Percentiles rank a stretch among this genome's conserved stretches.
Conservation (phyloP, 2,329 filamentous ascomycete species). For the Sclerotiophoma versabilis region DNA sequence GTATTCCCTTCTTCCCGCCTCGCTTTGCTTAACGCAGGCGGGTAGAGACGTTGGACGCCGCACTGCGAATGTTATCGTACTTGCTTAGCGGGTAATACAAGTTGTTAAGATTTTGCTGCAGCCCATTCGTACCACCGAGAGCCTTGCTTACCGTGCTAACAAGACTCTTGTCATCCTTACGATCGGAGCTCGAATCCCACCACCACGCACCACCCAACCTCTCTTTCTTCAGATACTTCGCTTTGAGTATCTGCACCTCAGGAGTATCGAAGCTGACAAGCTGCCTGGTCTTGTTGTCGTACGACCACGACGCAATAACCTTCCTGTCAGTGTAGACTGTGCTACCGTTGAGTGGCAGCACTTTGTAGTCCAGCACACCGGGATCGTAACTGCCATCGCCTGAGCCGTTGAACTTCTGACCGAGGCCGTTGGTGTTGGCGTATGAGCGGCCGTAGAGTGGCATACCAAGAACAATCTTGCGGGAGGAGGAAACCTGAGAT, state of each 20-base stretch:
- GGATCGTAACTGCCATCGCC: conserved; percentile 35
- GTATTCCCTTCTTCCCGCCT: background rate
- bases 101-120: conserved; percentile 22
- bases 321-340: conserved; percentile 31
- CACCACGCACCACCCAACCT: conserved; percentile 42
- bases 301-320: conserved; percentile 30
- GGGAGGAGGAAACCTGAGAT: conserved; percentile 21
- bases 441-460: conserved; percentile 42
- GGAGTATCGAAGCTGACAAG: conserved; percentile 39
- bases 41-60: background rate
- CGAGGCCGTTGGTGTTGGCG: conserved; percentile 33
- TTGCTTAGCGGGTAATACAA: conserved; percentile 34
- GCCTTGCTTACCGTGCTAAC: conserved; percentile 24
- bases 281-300: conserved; percentile 26
- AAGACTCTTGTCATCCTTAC: conserved; percentile 28
- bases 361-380: conserved; percentile 40
- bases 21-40: background rate
- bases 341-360: conserved; percentile 32
- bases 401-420: conserved; percentile 35
- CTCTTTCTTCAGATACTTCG: conserved; percentile 32
- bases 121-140: conserved; percentile 20
- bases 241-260: conserved; percentile 31
- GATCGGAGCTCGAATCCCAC: conserved; percentile 40
- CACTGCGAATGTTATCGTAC: conserved; percentile 30
- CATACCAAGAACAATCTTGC: conserved; percentile 39